Base-by-base conservation (phyloP, 768 basidiomycete species). In the Baorangia bicolor region DNA sequence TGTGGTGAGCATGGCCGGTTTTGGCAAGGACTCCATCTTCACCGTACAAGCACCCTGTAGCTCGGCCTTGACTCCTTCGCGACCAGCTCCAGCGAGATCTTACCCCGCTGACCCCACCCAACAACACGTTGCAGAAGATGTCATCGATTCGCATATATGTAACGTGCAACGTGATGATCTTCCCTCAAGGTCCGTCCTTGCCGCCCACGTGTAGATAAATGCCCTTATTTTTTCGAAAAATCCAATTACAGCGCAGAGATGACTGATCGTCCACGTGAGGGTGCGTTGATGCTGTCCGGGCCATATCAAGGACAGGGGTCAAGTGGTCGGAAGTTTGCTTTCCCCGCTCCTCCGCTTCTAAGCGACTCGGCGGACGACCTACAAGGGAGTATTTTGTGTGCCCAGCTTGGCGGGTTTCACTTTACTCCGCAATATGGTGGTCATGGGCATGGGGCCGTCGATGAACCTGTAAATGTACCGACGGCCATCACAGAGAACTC, bases 171-270 rank as follows among this genome's bases (percentile, higher is more conserved):
- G 68, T 66, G 68, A 69, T 64, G 68, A 69, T 69, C 66, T 66
- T 68, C 69, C 62, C 64, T 62, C 69, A 66, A 66, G 68, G 68
- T 69, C 59, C 62, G 68, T 69, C 60, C 62, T 69, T 57, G 49
- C 41, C 57, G 58, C 35, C 55, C 67, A 64, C 67, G 65, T 69
- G 67, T 64, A 45, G 43, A 33, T 16, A 28, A 39, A 53, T 46
- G 33, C 43, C 18, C 58, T 56, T 46, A 58, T 57, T 37, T 55
- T 49, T 41, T 53, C 54, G 56, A 55, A 44, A 51, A 45, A 58
- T 54, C 47, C 48, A 64, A 64, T 67, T 60, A 33, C 57, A 66
- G 68, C 51, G 7, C 51, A 39, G 47, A 53, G 23, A 42, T 54
- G 55, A 58, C 49, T 38, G 66, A 62, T 66, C 46, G 52, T 41